These are phyloP conservation scores for Knufia fluminis DNA, from an alignment of 2,329 filamentous ascomycete genomes.

Conservation along the genomic window DNA sequence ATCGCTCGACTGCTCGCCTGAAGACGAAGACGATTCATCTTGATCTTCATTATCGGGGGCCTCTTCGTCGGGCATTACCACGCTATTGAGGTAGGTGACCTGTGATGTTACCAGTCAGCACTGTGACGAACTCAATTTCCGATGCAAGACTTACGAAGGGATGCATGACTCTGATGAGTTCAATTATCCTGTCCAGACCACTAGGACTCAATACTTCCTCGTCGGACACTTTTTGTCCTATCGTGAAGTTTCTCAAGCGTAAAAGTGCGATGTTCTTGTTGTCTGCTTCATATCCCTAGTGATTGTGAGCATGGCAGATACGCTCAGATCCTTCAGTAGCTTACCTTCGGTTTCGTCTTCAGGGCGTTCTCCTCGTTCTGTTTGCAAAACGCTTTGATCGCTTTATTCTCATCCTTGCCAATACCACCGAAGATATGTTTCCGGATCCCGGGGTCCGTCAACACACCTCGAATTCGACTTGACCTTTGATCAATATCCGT, in stretches of 20 bases:
- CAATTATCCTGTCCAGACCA: constrained; percentile 56
- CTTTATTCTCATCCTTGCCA: constrained; percentile 48
- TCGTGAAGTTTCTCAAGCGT: constrained; percentile 69
- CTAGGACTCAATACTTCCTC: constrained; percentile 52
- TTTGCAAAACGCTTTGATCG: constrained; percentile 59
- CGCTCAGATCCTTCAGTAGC: constrained; percentile 22
- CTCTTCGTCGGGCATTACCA: constrained; percentile 62
- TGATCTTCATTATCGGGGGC: constrained; percentile 32
- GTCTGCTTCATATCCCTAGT: constrained; percentile 62
- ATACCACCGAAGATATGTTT: constrained; percentile 54
- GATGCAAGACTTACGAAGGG: constrained; percentile 60
- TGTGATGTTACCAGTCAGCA: constrained; percentile 27
- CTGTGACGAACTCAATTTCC: background rate
- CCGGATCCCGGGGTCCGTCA: constrained; percentile 54
- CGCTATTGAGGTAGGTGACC: constrained; percentile 62
- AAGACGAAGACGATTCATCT: constrained; percentile 13
- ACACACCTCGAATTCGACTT: constrained; percentile 56
- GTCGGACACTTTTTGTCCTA: constrained; percentile 59
- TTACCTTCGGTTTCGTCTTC: constrained; percentile 77
- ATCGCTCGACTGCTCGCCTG: background rate
- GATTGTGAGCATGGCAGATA: constrained; percentile 10
- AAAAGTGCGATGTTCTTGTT: constrained; percentile 73
- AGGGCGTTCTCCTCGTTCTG: constrained; percentile 66
- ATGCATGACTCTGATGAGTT: constrained; percentile 58
- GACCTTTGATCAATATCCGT: constrained; percentile 67